These are phyloP conservation scores for Porodaedalea pini DNA, from an alignment of 1,284 basidiomycete genomes.

Conservation along the genomic window DNA sequence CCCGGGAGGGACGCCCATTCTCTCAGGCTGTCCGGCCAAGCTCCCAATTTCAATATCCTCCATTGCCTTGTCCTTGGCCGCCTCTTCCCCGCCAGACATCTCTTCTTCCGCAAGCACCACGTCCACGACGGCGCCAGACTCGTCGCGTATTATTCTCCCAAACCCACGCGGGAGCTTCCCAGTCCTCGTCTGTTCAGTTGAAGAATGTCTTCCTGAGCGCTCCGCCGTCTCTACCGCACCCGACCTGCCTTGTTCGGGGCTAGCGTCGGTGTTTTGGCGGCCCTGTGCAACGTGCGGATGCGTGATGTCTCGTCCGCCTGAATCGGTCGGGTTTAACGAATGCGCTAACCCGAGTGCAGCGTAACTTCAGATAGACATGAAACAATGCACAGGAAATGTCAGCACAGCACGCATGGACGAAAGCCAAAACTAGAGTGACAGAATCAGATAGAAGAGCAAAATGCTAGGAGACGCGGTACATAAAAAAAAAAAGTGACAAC, in stretches of 20 bases:
- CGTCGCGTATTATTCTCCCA: conserved; percentile 85
- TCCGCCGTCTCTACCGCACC: background rate
- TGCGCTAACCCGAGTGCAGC: conserved; percentile 70
- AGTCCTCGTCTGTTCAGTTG: background rate
- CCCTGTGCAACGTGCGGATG: conserved; percentile 11
- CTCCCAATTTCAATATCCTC: conserved; percentile 34
- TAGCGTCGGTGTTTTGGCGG: conserved; percentile 14
- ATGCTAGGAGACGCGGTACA: background rate
- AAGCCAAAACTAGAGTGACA: conserved; percentile 13
- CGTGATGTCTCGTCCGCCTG: conserved; percentile 52
- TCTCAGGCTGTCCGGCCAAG: conserved; percentile 22
- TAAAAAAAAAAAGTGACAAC: background rate
- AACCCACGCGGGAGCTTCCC: conserved; percentile 59
- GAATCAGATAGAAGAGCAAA: background rate
- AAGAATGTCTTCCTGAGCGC: background rate
- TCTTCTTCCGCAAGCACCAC: conserved; percentile 68
- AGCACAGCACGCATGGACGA: background rate
- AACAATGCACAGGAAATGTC: conserved; percentile 1
- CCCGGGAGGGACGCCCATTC: conserved; percentile 31
- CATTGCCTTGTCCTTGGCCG: conserved; percentile 29
- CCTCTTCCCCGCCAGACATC: conserved; percentile 23
- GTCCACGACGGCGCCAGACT: conserved; percentile 73
- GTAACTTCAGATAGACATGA: conserved; percentile 54
- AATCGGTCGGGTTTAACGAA: conserved; percentile 58
- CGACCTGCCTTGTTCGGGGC: conserved; percentile 6